A percentile compares a stretch with the other conserved stretches of the same genome.
phyloP scores from a whole-genome alignment of 805 yeast genomes.

The Candida rishiriensis region DNA sequence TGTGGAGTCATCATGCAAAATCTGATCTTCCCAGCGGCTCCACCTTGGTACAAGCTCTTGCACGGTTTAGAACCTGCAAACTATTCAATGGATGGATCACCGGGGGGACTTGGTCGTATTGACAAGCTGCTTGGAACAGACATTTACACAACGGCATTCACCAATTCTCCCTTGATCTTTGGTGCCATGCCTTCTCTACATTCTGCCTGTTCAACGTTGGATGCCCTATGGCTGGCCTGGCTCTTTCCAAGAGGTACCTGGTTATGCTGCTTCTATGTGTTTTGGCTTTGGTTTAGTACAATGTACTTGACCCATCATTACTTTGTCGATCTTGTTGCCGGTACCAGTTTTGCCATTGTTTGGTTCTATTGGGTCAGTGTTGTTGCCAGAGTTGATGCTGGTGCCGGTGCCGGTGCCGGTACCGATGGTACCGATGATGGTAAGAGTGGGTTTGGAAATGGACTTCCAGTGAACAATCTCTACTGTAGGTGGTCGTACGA shows the following conservation, averaged over 20 bases:
- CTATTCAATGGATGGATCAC: slow-evolving; percentile 87
- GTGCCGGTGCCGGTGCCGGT: slow-evolving; percentile 55
- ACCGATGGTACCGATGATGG: not conserved
- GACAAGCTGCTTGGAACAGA: slow-evolving; percentile 75
- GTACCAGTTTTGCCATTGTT: slow-evolving; percentile 73
- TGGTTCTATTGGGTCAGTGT: slow-evolving; percentile 63
- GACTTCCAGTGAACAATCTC: slow-evolving; percentile 9
- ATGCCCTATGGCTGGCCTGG: slow-evolving; percentile 79
- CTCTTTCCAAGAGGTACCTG: slow-evolving; percentile 70
- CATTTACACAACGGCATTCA: slow-evolving; percentile 77
- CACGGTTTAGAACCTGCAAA: slow-evolving; percentile 89
- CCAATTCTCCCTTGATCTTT: slow-evolving; percentile 85
- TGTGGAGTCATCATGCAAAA: slow-evolving; percentile 81
- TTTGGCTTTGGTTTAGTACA: slow-evolving; percentile 97
- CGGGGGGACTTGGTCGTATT: slow-evolving; percentile 91
- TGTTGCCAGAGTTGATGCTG: slow-evolving; percentile 33
- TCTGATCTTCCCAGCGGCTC: slow-evolving; percentile 80
- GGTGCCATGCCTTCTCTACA: slow-evolving; percentile 80
- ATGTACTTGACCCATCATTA: slow-evolving; percentile 98
- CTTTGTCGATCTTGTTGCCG: slow-evolving; percentile 90
- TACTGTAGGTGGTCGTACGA: slow-evolving; percentile 22
- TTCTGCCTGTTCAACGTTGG: slow-evolving; percentile 92
- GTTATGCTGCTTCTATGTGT: slow-evolving; percentile 70
- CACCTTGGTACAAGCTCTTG: slow-evolving; percentile 91
- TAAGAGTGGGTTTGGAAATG: slow-evolving; percentile 6